These are phyloP conservation scores for Aethionema arabicum DNA, from an alignment of 345 rosid species.

Conservation along the genomic window DNA sequence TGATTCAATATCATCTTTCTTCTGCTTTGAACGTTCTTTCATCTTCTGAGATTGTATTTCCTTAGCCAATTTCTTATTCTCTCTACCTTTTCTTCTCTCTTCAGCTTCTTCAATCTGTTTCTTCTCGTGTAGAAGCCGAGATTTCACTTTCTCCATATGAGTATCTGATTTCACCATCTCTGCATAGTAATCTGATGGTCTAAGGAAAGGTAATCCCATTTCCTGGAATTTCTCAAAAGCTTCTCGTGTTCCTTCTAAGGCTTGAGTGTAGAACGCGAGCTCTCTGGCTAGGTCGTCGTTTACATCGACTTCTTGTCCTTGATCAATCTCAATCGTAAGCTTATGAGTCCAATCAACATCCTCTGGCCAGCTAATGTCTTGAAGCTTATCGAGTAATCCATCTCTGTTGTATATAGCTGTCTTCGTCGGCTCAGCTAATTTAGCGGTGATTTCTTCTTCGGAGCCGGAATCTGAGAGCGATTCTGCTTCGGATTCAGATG, in stretches of 20 bases:
- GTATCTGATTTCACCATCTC: conserved; percentile 83
- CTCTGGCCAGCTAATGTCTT: conserved; percentile 82
- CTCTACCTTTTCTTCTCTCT: conserved; percentile 88
- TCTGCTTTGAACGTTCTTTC: conserved; percentile 73
- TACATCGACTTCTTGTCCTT: conserved; percentile 75
- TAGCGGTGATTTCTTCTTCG: conserved; percentile 59
- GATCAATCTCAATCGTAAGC: conserved; percentile 60
- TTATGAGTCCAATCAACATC: conserved; percentile 65
- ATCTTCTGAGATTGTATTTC: conserved; percentile 80
- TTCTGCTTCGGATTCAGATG: conserved; percentile 46
- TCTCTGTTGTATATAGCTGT: conserved; percentile 60
- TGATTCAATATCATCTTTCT: conserved; percentile 65
- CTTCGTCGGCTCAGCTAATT: conserved; percentile 55
- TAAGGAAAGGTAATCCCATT: conserved; percentile 64
- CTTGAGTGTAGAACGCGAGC: conserved; percentile 74
- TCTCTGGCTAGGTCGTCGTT: conserved; percentile 82
- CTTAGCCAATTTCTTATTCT: conserved; percentile 70
- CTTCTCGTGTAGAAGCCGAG: conserved; percentile 64
- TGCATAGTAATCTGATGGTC: conserved; percentile 77
- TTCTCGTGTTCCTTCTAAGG: conserved; percentile 64
- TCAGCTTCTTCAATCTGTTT: conserved; percentile 73
- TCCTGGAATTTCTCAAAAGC: conserved; percentile 64
- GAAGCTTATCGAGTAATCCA: conserved; percentile 68
- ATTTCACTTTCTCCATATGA: conserved; percentile 85
- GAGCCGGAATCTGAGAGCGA: conserved; percentile 60